phyloP scores from a whole-genome alignment of 192 early-diverging fungal species.

The Kappamyces sp. region DNA sequence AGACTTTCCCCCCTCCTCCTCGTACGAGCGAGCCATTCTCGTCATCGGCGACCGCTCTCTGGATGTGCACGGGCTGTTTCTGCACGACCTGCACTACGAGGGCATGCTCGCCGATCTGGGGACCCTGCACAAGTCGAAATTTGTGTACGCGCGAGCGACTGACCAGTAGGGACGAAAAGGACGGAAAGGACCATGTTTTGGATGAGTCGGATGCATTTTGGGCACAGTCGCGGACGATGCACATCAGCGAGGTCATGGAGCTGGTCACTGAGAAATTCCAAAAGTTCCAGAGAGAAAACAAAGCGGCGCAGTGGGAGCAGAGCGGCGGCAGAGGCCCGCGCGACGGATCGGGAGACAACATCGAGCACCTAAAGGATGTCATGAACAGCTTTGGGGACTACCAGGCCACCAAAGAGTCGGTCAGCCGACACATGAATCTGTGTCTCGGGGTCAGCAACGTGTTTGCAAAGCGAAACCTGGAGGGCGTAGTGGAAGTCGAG shows the following conservation, averaged over 20 bases:
- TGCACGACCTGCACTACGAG: conserved; percentile 57
- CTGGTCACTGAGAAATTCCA: conserved; percentile 63
- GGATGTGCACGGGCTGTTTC: conserved; percentile 40
- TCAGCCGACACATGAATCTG: not conserved
- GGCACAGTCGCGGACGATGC: conserved; percentile 42
- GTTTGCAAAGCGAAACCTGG: conserved; percentile 57
- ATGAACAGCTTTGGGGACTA: conserved; percentile 74
- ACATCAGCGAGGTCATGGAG: conserved; percentile 73
- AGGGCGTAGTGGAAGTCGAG: conserved; percentile 57
- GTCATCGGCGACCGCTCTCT: conserved; percentile 44
- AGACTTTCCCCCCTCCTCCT: conserved; percentile 43
- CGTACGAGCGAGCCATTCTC: conserved; percentile 35
- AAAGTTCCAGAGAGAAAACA: conserved; percentile 70
- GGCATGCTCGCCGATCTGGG: conserved; percentile 90
- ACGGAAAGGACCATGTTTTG: conserved; percentile 33
- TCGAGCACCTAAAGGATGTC: conserved; percentile 67
- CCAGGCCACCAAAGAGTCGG: conserved; percentile 63
- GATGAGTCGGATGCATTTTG: conserved; percentile 72
- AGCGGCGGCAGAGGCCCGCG: not conserved
- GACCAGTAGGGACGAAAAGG: conserved; percentile 33
- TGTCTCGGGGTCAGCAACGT: conserved; percentile 28
- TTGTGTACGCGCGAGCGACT: conserved; percentile 51
- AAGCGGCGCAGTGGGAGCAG: conserved; percentile 47
- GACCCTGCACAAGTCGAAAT: conserved; percentile 58
- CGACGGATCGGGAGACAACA: conserved; percentile 19